Percentiles rank a stretch among this genome's conserved stretches.
Conservation (phyloP, 2,329 filamentous ascomycete species). For the Fusarium ambrosium region DNA sequence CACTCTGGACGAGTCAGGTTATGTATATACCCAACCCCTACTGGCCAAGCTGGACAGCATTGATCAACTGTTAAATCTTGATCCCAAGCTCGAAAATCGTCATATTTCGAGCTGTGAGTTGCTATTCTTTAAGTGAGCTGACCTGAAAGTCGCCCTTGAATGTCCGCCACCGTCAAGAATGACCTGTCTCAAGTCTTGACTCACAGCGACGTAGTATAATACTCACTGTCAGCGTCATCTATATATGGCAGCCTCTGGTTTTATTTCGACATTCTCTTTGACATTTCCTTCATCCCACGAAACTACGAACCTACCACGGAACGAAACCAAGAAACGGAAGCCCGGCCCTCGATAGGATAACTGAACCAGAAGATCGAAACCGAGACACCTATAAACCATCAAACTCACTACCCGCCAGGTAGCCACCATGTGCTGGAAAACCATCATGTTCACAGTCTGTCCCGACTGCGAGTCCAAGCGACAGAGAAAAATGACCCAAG, state of each 20-base stretch:
- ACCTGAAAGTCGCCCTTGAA: not conserved
- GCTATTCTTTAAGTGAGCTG: not conserved
- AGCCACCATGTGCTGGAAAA: constrained; percentile 3
- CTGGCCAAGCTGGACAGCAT: not conserved
- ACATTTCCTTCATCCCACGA: not conserved
- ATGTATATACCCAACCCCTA: not conserved
- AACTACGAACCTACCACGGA: not conserved
- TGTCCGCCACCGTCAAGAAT: not conserved
- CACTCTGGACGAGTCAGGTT: not conserved
- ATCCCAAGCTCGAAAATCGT: not conserved
- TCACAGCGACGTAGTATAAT: not conserved
- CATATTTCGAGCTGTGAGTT: not conserved
- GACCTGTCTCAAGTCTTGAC: not conserved
- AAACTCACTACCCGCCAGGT: too few species aligned
- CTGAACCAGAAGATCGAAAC: too few species aligned
- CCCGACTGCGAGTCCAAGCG: not conserved
- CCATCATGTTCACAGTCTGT: not conserved
- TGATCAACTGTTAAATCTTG: not conserved
- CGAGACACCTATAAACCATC: not conserved
- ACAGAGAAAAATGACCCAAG: not conserved
- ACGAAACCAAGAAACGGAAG: too few species aligned
- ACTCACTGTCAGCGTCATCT: not conserved
- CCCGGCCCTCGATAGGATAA: too few species aligned
- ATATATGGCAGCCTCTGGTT: not conserved
- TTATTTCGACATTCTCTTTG: not conserved